Conservation (phyloP, 108 stramenopile species). For the Skeletonema costatum region DNA sequence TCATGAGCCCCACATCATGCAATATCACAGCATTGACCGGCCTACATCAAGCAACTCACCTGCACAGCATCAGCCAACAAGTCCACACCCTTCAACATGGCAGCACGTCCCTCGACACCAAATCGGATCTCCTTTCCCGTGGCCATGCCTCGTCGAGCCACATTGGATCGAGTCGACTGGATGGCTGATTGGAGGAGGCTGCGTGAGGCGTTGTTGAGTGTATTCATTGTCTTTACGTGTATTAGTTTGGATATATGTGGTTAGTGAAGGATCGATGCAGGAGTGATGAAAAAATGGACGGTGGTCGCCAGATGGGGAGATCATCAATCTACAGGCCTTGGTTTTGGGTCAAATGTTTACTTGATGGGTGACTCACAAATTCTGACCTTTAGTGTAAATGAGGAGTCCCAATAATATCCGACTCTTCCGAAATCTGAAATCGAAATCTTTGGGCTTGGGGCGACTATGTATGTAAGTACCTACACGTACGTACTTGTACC, state of each 20-base stretch:
- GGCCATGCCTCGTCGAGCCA: constrained; percentile 53
- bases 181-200: constrained; percentile 16
- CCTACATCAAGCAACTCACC: constrained; percentile 51
- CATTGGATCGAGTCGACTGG: constrained; percentile 50
- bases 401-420: too few species aligned
- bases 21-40: neutral
- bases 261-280: neutral
- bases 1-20: neutral
- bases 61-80: constrained; percentile 97
- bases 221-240: constrained; percentile 24
- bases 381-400: too few species aligned
- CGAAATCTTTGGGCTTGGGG: too few species aligned
- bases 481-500: too few species aligned
- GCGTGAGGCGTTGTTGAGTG: constrained; percentile 12
- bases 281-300: neutral
- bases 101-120: constrained; percentile 94
- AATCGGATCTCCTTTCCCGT: constrained; percentile 91
- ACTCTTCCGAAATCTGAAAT: too few species aligned
- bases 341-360: too few species aligned
- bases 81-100: constrained; percentile 96
- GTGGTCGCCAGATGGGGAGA: too few species aligned
- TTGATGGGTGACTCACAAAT: too few species aligned
- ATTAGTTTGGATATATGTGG: too few species aligned
- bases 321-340: too few species aligned
- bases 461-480: too few species aligned